phyloP scores from a whole-genome alignment of 2,329 filamentous ascomycete genomes.

The Fusarium redolens region DNA sequence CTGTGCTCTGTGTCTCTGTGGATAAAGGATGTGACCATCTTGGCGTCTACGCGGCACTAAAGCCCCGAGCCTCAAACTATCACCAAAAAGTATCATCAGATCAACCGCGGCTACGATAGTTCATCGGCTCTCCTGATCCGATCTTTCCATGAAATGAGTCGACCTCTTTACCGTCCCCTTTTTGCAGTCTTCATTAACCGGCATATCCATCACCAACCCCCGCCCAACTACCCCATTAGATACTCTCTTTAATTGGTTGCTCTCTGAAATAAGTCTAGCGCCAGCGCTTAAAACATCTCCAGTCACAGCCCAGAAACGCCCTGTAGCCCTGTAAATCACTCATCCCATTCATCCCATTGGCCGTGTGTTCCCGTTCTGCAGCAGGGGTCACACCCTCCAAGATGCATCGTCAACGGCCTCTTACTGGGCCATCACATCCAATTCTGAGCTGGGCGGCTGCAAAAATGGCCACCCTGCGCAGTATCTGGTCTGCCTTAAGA shows the following conservation, averaged over 20 bases:
- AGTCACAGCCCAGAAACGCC: conserved; percentile 31
- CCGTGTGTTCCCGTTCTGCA: conserved; percentile 22
- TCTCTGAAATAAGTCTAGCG: conserved; percentile 31
- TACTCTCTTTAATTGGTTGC: conserved; percentile 28
- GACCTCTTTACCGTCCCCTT: not conserved
- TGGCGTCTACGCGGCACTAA: conserved; percentile 5
- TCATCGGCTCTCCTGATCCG: conserved; percentile 32
- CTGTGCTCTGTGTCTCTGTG: not conserved
- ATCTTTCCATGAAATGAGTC: conserved; percentile 31
- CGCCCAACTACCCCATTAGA: not conserved
- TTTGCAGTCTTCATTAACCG: not conserved
- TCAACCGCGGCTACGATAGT: conserved; percentile 7
- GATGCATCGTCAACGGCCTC: conserved; percentile 39
- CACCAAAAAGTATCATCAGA: conserved; percentile 23
- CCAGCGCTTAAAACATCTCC: conserved; percentile 44
- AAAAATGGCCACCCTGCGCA: conserved; percentile 16
- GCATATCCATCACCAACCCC: conserved; percentile 5
- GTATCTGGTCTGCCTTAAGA: conserved; percentile 36
- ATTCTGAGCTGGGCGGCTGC: conserved; percentile 39
- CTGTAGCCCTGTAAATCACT: conserved; percentile 17
- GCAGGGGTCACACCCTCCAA: conserved; percentile 37
- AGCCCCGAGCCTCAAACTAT: not conserved
- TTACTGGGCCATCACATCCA: conserved; percentile 42
- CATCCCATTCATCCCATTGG: conserved; percentile 33
- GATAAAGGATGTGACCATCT: conserved; percentile 5